Percentiles rank a stretch among this genome's conserved stretches.
phyloP scores from a whole-genome alignment of 768 basidiomycete species.

The Panus rudis region DNA sequence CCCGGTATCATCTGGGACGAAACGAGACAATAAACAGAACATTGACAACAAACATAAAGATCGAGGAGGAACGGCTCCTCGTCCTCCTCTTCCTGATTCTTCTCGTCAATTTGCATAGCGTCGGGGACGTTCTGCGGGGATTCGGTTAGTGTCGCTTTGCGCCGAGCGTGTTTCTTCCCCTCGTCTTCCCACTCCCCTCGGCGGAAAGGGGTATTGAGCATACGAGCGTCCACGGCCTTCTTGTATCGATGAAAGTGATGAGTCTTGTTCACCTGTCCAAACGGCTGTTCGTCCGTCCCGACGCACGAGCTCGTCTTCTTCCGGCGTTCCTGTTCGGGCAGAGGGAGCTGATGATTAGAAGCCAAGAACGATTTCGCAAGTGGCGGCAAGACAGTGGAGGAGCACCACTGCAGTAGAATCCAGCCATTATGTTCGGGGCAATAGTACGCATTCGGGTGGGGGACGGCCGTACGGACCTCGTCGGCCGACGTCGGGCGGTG shows the following conservation, averaged over 20 bases:
- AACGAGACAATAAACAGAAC: conserved; percentile 65
- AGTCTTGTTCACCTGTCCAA: conserved; percentile 47
- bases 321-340: conserved; percentile 52
- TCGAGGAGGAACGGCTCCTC: conserved; percentile 57
- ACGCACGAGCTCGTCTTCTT: conserved; percentile 45
- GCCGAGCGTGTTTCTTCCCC: conserved; percentile 46
- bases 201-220: conserved; percentile 55
- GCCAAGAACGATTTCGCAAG: conserved; percentile 44
- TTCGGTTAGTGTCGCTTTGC: conserved; percentile 35
- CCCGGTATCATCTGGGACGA: conserved; percentile 62
- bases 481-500: conserved; percentile 44
- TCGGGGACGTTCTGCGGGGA: conserved; percentile 12
- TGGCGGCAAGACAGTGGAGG: conserved; percentile 53
- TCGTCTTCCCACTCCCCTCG: conserved; percentile 52
- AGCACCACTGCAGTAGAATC: conserved; percentile 69
- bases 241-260: conserved; percentile 80
- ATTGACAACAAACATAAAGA: conserved; percentile 81
- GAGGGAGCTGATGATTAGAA: conserved; percentile 26
- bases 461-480: conserved; percentile 62
- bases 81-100: conserved; percentile 33
- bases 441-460: conserved; percentile 79
- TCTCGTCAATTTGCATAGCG: conserved; percentile 27
- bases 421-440: conserved; percentile 79
- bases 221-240: conserved; percentile 61
- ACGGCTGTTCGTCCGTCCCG: conserved; percentile 39